These are phyloP conservation scores for Chlorella vulgaris DNA, from an alignment of 139 green algal species.

Conservation along the genomic window DNA sequence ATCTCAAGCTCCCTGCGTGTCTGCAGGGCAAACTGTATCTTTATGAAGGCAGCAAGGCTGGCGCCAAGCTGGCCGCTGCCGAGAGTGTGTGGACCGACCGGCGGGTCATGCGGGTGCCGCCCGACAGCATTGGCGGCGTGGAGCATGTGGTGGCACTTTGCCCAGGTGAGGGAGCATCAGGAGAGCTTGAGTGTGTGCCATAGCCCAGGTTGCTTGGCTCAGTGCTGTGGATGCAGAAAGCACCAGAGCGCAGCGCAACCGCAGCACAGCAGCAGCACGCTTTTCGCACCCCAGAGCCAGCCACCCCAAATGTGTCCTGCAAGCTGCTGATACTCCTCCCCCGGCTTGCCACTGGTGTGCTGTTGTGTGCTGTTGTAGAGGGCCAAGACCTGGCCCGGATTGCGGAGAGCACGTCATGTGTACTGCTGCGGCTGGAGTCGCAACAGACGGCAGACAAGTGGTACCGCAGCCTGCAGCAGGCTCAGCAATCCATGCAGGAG, in stretches of 20 bases:
- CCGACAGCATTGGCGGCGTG: conserved; percentile 38
- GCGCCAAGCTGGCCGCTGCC: neutral
- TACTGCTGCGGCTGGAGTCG: conserved; percentile 44
- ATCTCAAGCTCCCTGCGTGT: no score
- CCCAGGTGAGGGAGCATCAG: conserved; percentile 12
- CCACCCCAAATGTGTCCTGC: no score
- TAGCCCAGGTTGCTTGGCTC: no score
- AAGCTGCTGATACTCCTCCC: no score
- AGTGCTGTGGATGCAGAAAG: neutral
- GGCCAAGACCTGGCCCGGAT: conserved; percentile 13
- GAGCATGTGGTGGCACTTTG: conserved; percentile 50
- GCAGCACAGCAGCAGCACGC: no score
- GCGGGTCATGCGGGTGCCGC: conserved; percentile 34
- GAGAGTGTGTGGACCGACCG: conserved; percentile 46
- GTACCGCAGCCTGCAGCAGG: conserved; percentile 27
- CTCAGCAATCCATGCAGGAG: conserved; percentile 39
- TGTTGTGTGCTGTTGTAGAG: neutral
- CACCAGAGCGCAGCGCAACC: no score
- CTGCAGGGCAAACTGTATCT: conserved; percentile 58
- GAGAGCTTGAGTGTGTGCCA: no score
- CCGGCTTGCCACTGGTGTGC: no score
- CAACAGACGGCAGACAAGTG: conserved; percentile 42
- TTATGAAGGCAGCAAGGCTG: conserved; percentile 36
- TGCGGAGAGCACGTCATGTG: conserved; percentile 24
- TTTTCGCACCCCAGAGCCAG: no score